These are phyloP conservation scores for Leishmania lainsoni DNA, from an alignment of 208 protist genomes.

Conservation along the genomic window DNA sequence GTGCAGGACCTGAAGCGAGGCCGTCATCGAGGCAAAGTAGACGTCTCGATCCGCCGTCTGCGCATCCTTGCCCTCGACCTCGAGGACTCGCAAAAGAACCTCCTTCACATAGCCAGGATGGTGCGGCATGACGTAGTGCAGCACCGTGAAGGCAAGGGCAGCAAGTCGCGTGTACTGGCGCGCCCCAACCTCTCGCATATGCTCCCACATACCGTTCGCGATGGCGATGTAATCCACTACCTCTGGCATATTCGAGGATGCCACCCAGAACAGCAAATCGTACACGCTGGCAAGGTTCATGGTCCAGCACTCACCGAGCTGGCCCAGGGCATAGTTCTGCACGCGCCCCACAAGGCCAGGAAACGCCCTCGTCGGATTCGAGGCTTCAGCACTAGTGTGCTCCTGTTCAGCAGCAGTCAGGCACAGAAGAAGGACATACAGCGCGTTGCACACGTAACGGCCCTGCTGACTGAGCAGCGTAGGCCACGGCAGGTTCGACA, in stretches of 20 bases:
- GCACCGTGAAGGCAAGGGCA: conserved; percentile 59
- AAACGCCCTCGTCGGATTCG: not conserved
- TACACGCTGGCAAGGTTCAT: conserved; percentile 74
- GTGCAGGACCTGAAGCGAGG: conserved; percentile 59
- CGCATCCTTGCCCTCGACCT: conserved; percentile 41
- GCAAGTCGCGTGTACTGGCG: conserved; percentile 56
- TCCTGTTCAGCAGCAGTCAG: conserved; percentile 4
- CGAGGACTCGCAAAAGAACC: conserved; percentile 34
- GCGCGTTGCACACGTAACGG: conserved; percentile 60
- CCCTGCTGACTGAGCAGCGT: conserved; percentile 61
- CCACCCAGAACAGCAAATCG: conserved; percentile 71
- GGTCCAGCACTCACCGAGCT: conserved; percentile 78
- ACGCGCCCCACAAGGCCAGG: conserved; percentile 31
- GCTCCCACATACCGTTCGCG: conserved; percentile 59
- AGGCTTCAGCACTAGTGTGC: not conserved
- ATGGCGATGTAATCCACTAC: conserved; percentile 46
- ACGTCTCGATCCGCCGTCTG: conserved; percentile 62
- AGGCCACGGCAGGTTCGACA: conserved; percentile 55
- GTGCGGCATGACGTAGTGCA: conserved; percentile 44
- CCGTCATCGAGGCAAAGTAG: conserved; percentile 65
- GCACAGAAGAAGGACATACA: conserved; percentile 46
- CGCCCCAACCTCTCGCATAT: conserved; percentile 70
- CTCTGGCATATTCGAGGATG: conserved; percentile 14
- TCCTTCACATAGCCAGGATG: conserved; percentile 48
- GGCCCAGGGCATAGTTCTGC: conserved; percentile 56